Evolutionary conservation across 441 rosid genomes (phyloP).

Genomic region (Erysimum cheiri): DNA sequence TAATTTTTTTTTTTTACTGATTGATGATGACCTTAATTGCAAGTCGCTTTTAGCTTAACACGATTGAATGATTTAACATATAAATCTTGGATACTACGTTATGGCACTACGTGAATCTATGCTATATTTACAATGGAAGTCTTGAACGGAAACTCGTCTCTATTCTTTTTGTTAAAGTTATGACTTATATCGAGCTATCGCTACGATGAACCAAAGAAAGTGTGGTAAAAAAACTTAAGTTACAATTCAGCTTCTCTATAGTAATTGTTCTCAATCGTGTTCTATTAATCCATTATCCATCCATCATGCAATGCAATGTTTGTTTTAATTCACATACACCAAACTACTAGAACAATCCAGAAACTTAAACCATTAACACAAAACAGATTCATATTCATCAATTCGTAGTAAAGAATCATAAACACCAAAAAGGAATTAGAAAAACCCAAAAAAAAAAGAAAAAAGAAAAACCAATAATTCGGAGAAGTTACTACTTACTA

Average conservation of each 20-base stretch:
- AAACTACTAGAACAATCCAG: neutral
- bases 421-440: neutral
- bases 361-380: neutral
- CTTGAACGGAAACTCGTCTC: too few species aligned
- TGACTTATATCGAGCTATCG: neutral
- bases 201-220: neutral
- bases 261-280: neutral
- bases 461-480: neutral
- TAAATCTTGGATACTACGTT: neutral
- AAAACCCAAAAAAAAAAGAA: neutral
- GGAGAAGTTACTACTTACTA: neutral
- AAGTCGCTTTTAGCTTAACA: slow-evolving; percentile 15
- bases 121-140: too few species aligned
- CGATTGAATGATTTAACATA: slow-evolving; percentile 11
- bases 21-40: slow-evolving; percentile 23
- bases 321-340: neutral
- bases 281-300: neutral
- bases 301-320: neutral
- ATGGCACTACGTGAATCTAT: too few species aligned
- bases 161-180: neutral
- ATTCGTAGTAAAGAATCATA: neutral
- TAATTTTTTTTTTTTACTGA: slow-evolving; percentile 5
- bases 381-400: neutral
- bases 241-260: neutral
- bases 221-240: neutral